phyloP scores from a whole-genome alignment of 495 filamentous ascomycete species.

The Hamigera avellanea region DNA sequence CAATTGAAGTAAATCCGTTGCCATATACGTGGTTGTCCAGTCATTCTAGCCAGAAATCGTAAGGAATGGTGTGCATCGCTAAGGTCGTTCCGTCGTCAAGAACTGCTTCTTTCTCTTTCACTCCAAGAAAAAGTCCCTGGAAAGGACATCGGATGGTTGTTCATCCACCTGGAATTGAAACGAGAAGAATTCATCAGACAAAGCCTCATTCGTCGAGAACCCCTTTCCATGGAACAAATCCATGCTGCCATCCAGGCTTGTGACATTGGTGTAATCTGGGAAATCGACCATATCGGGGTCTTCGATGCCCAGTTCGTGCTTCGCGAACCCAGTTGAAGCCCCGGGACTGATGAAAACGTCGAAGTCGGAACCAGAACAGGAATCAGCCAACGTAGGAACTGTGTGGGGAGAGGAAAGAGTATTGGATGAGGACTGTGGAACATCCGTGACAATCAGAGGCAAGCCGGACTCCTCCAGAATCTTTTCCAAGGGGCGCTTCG shows the following conservation, averaged over 20 bases:
- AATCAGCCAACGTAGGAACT: slow-evolving; percentile 28
- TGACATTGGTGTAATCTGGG: slow-evolving; percentile 20
- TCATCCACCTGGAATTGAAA: slow-evolving; percentile 23
- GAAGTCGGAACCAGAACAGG: slow-evolving; percentile 30
- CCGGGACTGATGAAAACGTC: slow-evolving; percentile 35
- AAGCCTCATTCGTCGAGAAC: slow-evolving; percentile 14
- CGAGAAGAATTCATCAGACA: slow-evolving; percentile 27
- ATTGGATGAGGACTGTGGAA: slow-evolving; percentile 3
- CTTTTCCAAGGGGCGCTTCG: slow-evolving; percentile 10
- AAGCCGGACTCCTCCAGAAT: slow-evolving; percentile 15
- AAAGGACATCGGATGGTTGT: slow-evolving; percentile 14
- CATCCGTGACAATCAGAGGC: slow-evolving; percentile 11
- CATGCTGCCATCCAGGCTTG: slow-evolving; percentile 20
- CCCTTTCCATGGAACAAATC: slow-evolving; percentile 27
- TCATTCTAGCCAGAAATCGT: slow-evolving; percentile 1
- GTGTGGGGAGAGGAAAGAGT: slow-evolving; percentile 28
- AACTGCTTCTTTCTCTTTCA: slow-evolving; percentile 2
- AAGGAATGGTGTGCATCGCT: too few relatives aligned
- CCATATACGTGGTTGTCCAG: slow-evolving; percentile 6
- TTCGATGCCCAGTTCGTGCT: slow-evolving; percentile 22
- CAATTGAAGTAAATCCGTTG: slow-evolving; percentile 10
- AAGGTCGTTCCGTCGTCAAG: neutral
- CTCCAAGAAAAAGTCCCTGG: slow-evolving; percentile 10
- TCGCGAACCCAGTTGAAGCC: slow-evolving; percentile 18
- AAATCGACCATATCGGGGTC: slow-evolving; percentile 19